These are phyloP conservation scores for Thielaviopsis populi DNA, from an alignment of 2,329 filamentous ascomycete species.

Conservation along the genomic window DNA sequence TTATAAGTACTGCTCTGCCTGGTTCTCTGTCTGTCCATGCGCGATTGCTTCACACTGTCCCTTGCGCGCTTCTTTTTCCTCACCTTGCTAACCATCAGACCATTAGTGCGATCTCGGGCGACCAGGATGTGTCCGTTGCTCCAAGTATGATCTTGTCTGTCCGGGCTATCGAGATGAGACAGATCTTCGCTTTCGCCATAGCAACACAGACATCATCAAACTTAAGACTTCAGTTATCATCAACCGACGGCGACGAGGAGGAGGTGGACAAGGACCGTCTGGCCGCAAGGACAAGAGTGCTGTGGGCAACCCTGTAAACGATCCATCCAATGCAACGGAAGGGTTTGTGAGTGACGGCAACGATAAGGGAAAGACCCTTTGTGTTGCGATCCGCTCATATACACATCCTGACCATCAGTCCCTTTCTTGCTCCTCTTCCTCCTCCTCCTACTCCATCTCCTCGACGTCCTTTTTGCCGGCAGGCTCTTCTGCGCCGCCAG, in stretches of 20 bases:
- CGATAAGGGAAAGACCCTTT: background rate
- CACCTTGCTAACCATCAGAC: background rate
- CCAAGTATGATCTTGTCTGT: constrained; percentile 13
- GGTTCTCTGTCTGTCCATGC: background rate
- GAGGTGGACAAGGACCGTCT: background rate
- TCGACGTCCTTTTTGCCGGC: background rate
- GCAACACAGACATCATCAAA: constrained; percentile 16
- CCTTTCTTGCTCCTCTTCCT: background rate
- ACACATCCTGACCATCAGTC: too few species aligned
- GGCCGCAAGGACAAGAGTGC: background rate
- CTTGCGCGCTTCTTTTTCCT: background rate
- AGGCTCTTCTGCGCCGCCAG: background rate
- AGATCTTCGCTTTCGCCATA: constrained; percentile 17
- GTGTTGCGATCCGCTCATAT: background rate
- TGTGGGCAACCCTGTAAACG: background rate
- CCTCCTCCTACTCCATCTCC: background rate
- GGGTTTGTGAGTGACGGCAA: background rate
- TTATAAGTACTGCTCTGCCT: background rate
- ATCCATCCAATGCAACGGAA: background rate
- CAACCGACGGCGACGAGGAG: background rate
- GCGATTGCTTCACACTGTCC: background rate
- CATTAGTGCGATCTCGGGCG: constrained; percentile 15
- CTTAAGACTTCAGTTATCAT: constrained; percentile 1
- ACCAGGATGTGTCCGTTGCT: constrained; percentile 14
- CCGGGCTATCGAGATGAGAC: constrained; percentile 16